Conservation (phyloP, 768 basidiomycete species). For the Termitomyces sp. region DNA sequence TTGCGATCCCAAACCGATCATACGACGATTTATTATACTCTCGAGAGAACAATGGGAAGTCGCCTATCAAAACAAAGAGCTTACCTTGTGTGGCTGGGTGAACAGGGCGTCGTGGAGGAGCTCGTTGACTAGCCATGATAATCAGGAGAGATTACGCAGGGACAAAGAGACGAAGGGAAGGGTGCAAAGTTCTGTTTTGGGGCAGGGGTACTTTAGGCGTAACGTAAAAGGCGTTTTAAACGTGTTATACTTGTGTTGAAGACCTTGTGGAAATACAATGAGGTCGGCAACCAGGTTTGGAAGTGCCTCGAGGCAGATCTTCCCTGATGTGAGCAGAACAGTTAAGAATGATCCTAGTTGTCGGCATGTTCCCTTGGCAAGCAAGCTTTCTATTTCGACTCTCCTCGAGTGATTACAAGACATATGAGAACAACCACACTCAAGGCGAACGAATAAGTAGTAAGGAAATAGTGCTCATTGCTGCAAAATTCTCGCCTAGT, state of each 20-base stretch:
- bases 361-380: slow-evolving; percentile 13
- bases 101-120: slow-evolving; percentile 36
- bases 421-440: not conserved
- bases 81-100: slow-evolving; percentile 44
- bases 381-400: not conserved
- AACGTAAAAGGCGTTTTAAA: slow-evolving; percentile 56
- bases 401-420: not conserved
- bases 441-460: not conserved
- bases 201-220: slow-evolving; percentile 25
- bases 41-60: slow-evolving; percentile 14
- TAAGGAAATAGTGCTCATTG: not conserved
- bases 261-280: slow-evolving; percentile 39
- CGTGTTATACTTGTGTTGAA: slow-evolving; percentile 47
- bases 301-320: slow-evolving; percentile 33
- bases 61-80: slow-evolving; percentile 19
- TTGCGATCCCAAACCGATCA: slow-evolving; percentile 11
- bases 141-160: slow-evolving; percentile 14
- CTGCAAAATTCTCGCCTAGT: not conserved
- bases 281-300: slow-evolving; percentile 55
- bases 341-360: slow-evolving; percentile 9
- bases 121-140: slow-evolving; percentile 57
- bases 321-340: slow-evolving; percentile 10
- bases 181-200: slow-evolving; percentile 19
- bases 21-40: slow-evolving; percentile 10
- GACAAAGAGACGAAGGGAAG: slow-evolving; percentile 17